These are phyloP conservation scores for Eutrema japonicum DNA, from an alignment of 345 rosid genomes.

Conservation along the genomic window DNA sequence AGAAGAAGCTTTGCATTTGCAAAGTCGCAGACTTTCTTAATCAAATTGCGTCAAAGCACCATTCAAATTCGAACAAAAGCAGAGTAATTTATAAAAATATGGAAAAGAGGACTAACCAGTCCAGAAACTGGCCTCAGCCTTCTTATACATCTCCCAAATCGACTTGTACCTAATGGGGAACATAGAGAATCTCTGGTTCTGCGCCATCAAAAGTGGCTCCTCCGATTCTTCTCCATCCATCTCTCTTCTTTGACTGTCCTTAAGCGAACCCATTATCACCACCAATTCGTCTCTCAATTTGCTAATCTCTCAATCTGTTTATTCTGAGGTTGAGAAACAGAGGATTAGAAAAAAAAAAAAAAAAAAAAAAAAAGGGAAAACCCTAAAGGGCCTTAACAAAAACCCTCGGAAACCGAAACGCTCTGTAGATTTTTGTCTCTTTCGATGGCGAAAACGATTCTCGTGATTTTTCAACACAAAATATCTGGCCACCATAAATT, in stretches of 20 bases:
- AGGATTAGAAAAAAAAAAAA: conserved; percentile 17
- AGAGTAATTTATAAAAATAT: neutral
- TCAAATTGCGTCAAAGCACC: neutral
- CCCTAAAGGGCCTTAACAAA: conserved; percentile 26
- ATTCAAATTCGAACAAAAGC: conserved; percentile 7
- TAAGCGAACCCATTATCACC: conserved; percentile 37
- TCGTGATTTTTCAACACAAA: conserved; percentile 30
- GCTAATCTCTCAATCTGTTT: neutral
- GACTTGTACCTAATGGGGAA: conserved; percentile 74
- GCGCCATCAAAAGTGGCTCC: conserved; percentile 71
- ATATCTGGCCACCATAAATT: neutral
- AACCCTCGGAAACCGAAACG: conserved; percentile 31
- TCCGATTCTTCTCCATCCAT: conserved; percentile 23
- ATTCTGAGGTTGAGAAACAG: conserved; percentile 39
- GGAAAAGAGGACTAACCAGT: conserved; percentile 53
- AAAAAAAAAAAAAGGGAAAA: neutral
- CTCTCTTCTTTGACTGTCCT: conserved; percentile 26
- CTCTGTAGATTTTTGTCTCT: conserved; percentile 17
- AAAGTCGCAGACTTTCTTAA: neutral
- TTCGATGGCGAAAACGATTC: conserved; percentile 6
- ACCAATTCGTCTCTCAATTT: neutral
- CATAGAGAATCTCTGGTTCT: conserved; percentile 89
- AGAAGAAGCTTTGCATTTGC: conserved; percentile 2
- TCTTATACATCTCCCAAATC: conserved; percentile 98
- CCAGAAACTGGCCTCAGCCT: conserved; percentile 95